Evolutionary conservation across 2,329 filamentous ascomycete species (phyloP).

Genomic region (Herpomyces periplanetae): DNA sequence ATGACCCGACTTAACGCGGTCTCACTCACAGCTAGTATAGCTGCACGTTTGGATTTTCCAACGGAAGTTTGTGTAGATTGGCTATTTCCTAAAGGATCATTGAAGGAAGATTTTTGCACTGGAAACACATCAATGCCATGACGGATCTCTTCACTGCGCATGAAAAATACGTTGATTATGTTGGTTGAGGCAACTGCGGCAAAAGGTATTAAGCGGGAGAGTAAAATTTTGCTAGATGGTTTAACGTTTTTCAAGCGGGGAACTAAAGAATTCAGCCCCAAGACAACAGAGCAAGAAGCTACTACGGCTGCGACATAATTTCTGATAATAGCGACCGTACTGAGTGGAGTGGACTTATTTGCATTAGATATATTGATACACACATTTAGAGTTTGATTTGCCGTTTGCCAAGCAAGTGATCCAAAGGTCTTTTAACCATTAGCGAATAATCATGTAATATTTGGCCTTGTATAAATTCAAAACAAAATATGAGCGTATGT

Average conservation of each 20-base stretch:
- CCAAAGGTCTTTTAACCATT: constrained; percentile 20
- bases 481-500: too few species aligned
- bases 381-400: constrained; percentile 90
- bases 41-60: constrained; percentile 57
- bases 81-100: constrained; percentile 24
- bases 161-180: constrained; percentile 75
- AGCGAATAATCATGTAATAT: neutral
- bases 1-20: constrained; percentile 66
- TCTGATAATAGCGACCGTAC: constrained; percentile 36
- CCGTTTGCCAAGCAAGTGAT: constrained; percentile 68
- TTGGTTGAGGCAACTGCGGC: constrained; percentile 72
- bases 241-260: constrained; percentile 38
- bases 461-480: too few species aligned
- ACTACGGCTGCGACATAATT: constrained; percentile 73
- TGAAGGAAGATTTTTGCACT: too few species aligned
- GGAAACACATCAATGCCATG: constrained; percentile 74
- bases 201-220: constrained; percentile 68
- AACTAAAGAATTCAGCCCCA: constrained; percentile 63
- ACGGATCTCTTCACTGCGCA: constrained; percentile 83
- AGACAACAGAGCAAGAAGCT: constrained; percentile 65
- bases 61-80: constrained; percentile 21
- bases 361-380: constrained; percentile 91
- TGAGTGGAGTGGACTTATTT: constrained; percentile 77
- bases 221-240: constrained; percentile 30
- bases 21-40: constrained; percentile 57